Evolutionary conservation across 352 stramenopile genomes (phyloP), one percentile per base, ranked within the genome.

Genomic region (Globisporangium yorkense): DNA sequence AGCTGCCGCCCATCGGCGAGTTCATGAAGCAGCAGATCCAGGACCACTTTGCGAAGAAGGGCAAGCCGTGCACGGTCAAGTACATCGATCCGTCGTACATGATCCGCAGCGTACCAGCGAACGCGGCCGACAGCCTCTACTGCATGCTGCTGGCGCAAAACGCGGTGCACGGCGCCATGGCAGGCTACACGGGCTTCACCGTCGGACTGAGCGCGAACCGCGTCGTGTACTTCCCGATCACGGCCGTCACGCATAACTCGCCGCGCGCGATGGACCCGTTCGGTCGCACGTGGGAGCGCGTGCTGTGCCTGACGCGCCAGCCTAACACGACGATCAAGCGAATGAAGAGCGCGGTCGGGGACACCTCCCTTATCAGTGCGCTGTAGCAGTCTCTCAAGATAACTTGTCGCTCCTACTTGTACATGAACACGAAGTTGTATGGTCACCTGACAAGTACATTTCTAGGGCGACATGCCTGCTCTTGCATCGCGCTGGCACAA

Each of bases 21-120:
- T 98, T 98, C 66, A 96, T 99, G 85, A 98, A 98, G 76, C 75
- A 91, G 50, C 72, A 95, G 56, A 94, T 99, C 50, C 81, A 92
- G 61, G 71, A 96, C 43, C 93, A 98, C 70, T 99, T 99, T 66
- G 83, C 93, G 51, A 92, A 67, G 60, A 89, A 77, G 57, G 84
- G 80, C 67, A 92, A 88, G 68, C 75, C 76, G 51, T 89, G 67
- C 46, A 98, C 94, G 51, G 87, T 98, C 55, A 98, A 98, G 77
- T 98, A 98, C 79, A 98, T 99, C 72, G 96, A 99, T 72, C 96
- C 96, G 56, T 98, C 91, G 44, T 99, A 99, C 77, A 98, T 98
- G 89, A 97, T 99, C 67, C 91, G 87, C 57, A 86, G 72, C 57
- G 91, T 98, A 59, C 83, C 95, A 24, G 92, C 96, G 35, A 98